These are phyloP conservation scores for Candida ponderosae DNA, from an alignment of 805 yeast species.

Conservation along the genomic window DNA sequence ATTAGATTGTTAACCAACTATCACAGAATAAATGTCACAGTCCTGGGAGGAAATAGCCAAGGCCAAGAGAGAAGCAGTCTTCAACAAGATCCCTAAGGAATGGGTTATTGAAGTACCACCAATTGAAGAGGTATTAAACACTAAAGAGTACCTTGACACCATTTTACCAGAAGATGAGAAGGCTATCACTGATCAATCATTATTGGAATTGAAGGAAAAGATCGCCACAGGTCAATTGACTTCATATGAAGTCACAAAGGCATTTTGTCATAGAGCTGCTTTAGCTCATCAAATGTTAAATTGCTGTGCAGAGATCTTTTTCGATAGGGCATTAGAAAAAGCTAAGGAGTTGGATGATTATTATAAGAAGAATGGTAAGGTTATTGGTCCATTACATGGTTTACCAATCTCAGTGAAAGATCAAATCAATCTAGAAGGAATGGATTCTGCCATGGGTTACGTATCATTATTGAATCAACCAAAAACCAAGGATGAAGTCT, in stretches of 20 bases:
- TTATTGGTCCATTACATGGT: slow-evolving; percentile 56
- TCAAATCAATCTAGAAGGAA: slow-evolving; percentile 25
- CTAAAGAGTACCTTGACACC: slow-evolving; percentile 11
- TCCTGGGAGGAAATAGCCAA: slow-evolving; percentile 13
- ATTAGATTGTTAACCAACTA: too few species aligned
- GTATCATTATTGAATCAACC: slow-evolving; percentile 5
- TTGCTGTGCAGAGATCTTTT: slow-evolving; percentile 24
- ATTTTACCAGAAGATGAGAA: slow-evolving; percentile 9
- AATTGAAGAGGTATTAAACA: slow-evolving; percentile 10
- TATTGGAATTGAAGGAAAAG: slow-evolving; percentile 3
- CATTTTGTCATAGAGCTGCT: slow-evolving; percentile 46
- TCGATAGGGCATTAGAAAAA: slow-evolving; percentile 43
- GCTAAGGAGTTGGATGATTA: slow-evolving; percentile 46
- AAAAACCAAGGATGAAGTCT: slow-evolving; percentile 7
- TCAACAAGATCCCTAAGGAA: slow-evolving; percentile 13
- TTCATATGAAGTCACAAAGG: slow-evolving; percentile 33
- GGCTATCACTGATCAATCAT: slow-evolving; percentile 9
- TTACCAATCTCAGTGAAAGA: slow-evolving; percentile 53
- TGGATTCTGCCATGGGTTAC: slow-evolving; percentile 18
- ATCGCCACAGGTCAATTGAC: slow-evolving; percentile 24
- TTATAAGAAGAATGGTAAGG: slow-evolving; percentile 35
- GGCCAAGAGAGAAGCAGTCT: slow-evolving; percentile 10
- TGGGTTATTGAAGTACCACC: slow-evolving; percentile 16
- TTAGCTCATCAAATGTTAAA: slow-evolving; percentile 42
- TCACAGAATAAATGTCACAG: too few species aligned